phyloP scores from a whole-genome alignment of 495 filamentous ascomycete species.

The Penicillium samsonianum region DNA sequence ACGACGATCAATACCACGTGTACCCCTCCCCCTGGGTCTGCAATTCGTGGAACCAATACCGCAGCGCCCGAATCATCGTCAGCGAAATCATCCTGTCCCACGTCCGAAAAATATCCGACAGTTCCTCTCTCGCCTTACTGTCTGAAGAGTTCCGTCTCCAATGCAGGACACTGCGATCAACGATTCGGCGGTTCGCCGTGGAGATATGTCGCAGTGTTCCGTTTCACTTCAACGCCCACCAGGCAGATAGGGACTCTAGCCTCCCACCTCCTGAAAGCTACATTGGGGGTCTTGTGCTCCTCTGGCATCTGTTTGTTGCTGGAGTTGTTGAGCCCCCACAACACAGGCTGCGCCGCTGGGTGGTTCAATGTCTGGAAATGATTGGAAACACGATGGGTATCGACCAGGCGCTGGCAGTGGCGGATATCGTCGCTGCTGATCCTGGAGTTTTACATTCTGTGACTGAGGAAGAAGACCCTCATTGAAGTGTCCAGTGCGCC shows the following conservation, averaged over 20 bases:
- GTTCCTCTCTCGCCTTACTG: constrained; percentile 15
- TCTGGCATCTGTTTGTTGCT: constrained; percentile 52
- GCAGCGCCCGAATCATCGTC: constrained; percentile 58
- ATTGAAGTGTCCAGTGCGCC: neutral
- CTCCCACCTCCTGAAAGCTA: constrained; percentile 31
- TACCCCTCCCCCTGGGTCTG: constrained; percentile 60
- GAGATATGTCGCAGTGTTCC: constrained; percentile 52
- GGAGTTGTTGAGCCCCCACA: constrained; percentile 37
- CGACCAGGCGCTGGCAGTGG: constrained; percentile 48
- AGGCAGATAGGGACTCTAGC: constrained; percentile 11
- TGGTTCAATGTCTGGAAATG: constrained; percentile 39
- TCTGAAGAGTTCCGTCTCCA: constrained; percentile 38
- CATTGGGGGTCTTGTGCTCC: constrained; percentile 45
- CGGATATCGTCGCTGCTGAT: constrained; percentile 38
- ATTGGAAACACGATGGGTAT: constrained; percentile 51
- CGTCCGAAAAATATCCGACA: constrained; percentile 20
- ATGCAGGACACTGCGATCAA: constrained; percentile 35
- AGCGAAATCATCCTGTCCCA: constrained; percentile 51
- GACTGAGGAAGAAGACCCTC: constrained; percentile 17
- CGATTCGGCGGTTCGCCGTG: constrained; percentile 38
- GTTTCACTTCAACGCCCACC: constrained; percentile 37
- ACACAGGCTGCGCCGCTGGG: constrained; percentile 45
- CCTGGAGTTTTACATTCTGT: constrained; percentile 29
- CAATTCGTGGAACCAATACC: constrained; percentile 63
- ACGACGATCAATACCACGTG: constrained; percentile 59